A percentile compares a stretch with the other conserved stretches of the same genome.
Evolutionary conservation across 345 rosid species (phyloP).

Genomic region (Citrus cavaleriei): DNA sequence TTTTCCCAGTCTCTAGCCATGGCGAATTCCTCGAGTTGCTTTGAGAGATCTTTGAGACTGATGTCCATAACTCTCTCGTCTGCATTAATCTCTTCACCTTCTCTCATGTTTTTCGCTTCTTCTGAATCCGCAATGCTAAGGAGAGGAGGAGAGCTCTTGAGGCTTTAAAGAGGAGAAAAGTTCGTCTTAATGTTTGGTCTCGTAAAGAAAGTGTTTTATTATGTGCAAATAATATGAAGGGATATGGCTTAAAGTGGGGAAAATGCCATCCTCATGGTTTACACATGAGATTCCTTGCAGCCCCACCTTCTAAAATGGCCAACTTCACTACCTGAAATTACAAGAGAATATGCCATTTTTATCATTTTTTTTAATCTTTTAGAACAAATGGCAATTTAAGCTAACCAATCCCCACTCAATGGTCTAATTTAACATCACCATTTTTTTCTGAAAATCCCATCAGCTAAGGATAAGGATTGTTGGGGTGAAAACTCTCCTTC

Average conservation of each 20-base stretch:
- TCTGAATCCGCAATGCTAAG: background rate
- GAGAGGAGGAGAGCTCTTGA: slow-evolving; percentile 15
- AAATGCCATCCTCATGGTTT: slow-evolving; percentile 24
- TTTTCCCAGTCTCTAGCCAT: slow-evolving; percentile 46
- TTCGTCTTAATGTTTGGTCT: background rate
- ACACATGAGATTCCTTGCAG: slow-evolving; percentile 25
- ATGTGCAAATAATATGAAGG: background rate
- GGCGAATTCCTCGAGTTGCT: slow-evolving; percentile 41
- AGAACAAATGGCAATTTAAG: background rate
- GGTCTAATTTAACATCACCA: background rate
- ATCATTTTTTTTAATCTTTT: background rate
- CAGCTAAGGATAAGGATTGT: background rate
- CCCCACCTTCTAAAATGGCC: slow-evolving; percentile 30
- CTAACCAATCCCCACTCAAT: background rate
- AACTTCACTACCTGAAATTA: slow-evolving; percentile 15
- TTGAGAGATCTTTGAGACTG: slow-evolving; percentile 42
- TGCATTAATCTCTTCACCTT: slow-evolving; percentile 11
- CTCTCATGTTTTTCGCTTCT: slow-evolving; percentile 17
- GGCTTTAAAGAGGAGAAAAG: slow-evolving; percentile 1
- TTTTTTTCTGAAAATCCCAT: background rate
- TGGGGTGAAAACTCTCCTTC: background rate
- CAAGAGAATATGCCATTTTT: slow-evolving; percentile 23
- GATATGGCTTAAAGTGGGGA: background rate
- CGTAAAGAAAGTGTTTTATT: background rate
- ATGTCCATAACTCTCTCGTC: slow-evolving; percentile 29